phyloP scores from a whole-genome alignment of 306 rosid genomes.

The Hylodesmum podocarpum region DNA sequence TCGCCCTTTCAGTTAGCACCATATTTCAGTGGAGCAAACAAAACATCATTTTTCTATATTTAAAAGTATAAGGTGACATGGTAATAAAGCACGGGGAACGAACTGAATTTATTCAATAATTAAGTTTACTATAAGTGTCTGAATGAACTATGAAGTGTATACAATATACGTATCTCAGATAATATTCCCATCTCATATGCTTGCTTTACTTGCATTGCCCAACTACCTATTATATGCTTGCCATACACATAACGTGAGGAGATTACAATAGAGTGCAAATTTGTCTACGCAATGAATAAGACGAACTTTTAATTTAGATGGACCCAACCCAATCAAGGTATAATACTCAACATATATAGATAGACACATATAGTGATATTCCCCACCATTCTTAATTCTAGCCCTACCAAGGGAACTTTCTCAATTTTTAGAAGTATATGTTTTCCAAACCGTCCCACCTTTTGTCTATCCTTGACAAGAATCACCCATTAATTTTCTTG shows the following conservation, averaged over 20 bases:
- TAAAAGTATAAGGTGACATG: neutral
- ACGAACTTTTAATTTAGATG: neutral
- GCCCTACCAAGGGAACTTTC: constrained; percentile 23
- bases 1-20: neutral
- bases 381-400: constrained; percentile 8
- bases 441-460: neutral
- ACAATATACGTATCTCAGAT: neutral
- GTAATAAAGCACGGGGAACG: neutral
- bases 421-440: neutral
- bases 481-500: neutral
- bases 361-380: neutral
- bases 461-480: neutral
- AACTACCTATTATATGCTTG: no score
- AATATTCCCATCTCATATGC: neutral
- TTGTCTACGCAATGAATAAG: constrained; percentile 16
- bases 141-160: neutral
- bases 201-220: neutral
- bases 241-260: neutral
- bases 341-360: neutral
- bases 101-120: neutral
- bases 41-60: neutral
- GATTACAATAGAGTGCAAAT: neutral
- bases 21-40: neutral
- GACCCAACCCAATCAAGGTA: constrained; percentile 22
- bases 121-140: neutral